These are phyloP conservation scores for Moniliophthora roreri DNA, from an alignment of 1,284 basidiomycete genomes.

Conservation along the genomic window DNA sequence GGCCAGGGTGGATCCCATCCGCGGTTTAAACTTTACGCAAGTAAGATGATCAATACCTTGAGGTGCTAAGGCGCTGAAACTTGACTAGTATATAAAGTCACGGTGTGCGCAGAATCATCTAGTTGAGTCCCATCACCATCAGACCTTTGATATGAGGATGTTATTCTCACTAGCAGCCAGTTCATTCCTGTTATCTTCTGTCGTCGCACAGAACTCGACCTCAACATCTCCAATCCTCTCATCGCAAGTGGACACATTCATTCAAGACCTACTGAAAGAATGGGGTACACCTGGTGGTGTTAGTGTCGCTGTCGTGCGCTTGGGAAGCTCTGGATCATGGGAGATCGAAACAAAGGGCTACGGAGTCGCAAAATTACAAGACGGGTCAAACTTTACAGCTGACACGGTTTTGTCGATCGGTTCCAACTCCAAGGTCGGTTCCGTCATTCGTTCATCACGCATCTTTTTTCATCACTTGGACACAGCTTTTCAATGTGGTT, in stretches of 20 bases:
- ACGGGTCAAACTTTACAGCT: conserved; percentile 17
- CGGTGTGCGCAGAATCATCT: too few species aligned
- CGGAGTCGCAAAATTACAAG: conserved; percentile 16
- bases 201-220: not conserved
- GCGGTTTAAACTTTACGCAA: too few species aligned
- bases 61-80: too few species aligned
- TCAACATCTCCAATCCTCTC: not conserved
- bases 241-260: conserved; percentile 10
- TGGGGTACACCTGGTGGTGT: conserved; percentile 21
- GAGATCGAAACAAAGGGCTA: conserved; percentile 22
- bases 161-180: not conserved
- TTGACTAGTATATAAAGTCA: too few species aligned
- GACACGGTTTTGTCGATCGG: conserved; percentile 22
- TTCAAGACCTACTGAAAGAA: conserved; percentile 15
- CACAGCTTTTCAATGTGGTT: too few species aligned
- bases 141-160: too few species aligned
- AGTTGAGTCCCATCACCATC: too few species aligned
- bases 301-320: conserved; percentile 19
- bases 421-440: conserved; percentile 24
- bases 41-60: too few species aligned
- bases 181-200: not conserved
- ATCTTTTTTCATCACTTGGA: too few species aligned
- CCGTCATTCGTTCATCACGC: too few species aligned
- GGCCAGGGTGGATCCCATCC: too few species aligned
- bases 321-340: conserved; percentile 15